Conservation (phyloP, 805 yeast species). For the Wickerhamia fluorescens region DNA sequence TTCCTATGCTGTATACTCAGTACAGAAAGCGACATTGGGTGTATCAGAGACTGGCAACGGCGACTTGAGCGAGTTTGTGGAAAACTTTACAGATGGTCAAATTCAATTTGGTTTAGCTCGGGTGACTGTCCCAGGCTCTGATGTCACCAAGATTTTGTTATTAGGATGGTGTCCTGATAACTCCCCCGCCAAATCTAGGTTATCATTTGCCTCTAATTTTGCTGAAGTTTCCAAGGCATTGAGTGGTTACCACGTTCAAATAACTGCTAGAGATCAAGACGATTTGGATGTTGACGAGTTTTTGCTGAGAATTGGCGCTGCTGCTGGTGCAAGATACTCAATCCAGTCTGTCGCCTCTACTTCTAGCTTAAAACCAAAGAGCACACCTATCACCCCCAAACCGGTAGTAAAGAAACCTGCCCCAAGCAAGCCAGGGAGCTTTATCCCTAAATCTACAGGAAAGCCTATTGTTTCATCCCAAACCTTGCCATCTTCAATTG, state of each 20-base stretch:
- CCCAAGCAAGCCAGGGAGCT: slow-evolving; percentile 19
- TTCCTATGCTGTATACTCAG: slow-evolving; percentile 77
- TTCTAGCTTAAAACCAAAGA: slow-evolving; percentile 5
- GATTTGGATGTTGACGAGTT: slow-evolving; percentile 80
- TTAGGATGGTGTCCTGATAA: slow-evolving; percentile 98
- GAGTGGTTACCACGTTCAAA: slow-evolving; percentile 88
- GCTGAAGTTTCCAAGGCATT: slow-evolving; percentile 66
- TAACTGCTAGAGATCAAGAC: slow-evolving; percentile 91
- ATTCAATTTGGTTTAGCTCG: slow-evolving; percentile 89
- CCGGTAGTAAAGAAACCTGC: slow-evolving; percentile 24
- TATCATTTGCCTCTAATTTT: slow-evolving; percentile 71
- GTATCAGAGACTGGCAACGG: slow-evolving; percentile 52
- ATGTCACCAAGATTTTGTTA: slow-evolving; percentile 73
- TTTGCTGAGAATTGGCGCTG: slow-evolving; percentile 70
- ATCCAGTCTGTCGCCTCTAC: slow-evolving; percentile 32
- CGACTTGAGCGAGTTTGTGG: slow-evolving; percentile 69
- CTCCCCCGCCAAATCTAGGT: slow-evolving; percentile 70
- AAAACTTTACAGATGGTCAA: slow-evolving; percentile 75
- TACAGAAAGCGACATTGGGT: slow-evolving; percentile 46
- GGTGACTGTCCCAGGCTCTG: slow-evolving; percentile 86
- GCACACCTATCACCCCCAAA: slow-evolving; percentile 15
- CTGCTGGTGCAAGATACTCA: slow-evolving; percentile 94
- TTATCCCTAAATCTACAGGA: slow-evolving; percentile 31
- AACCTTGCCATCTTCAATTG: slow-evolving; percentile 5
- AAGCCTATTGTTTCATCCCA: slow-evolving; percentile 25